These are phyloP conservation scores for Pyronema omphalodes DNA, from an alignment of 495 filamentous ascomycete genomes.

Conservation along the genomic window DNA sequence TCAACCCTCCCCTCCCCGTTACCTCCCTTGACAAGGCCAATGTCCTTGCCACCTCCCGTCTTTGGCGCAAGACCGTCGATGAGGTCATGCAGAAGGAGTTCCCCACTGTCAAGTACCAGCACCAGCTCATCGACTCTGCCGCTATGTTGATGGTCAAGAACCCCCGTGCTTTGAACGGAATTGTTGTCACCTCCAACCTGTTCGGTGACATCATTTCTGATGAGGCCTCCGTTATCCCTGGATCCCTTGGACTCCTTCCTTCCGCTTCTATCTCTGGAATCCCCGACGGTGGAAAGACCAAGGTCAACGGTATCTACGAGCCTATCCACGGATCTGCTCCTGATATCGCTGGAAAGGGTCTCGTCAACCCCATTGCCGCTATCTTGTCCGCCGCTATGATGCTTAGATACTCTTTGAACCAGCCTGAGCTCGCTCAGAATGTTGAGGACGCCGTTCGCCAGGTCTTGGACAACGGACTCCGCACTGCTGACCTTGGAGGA, in stretches of 20 bases:
- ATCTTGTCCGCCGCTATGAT: constrained; percentile 83
- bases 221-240: constrained; percentile 91
- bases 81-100: constrained; percentile 76
- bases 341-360: constrained; percentile 31
- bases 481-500: constrained; percentile 68
- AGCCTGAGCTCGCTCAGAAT: constrained; percentile 49
- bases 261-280: constrained; percentile 75
- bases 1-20: constrained; percentile 63
- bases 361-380: constrained; percentile 71
- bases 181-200: constrained; percentile 84
- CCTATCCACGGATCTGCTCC: constrained; percentile 68
- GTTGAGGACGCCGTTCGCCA: constrained; percentile 66
- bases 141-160: constrained; percentile 98
- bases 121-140: constrained; percentile 89
- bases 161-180: constrained; percentile 73
- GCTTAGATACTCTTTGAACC: constrained; percentile 70
- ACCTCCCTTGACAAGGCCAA: constrained; percentile 95
- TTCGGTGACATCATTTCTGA: constrained; percentile 96
- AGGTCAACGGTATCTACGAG: constrained; percentile 82
- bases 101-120: constrained; percentile 62
- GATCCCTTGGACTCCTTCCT: constrained; percentile 73
- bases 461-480: constrained; percentile 54
- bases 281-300: constrained; percentile 54
- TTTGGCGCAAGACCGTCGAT: constrained; percentile 78
- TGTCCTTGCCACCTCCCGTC: constrained; percentile 70